Percentiles rank a stretch among this genome's conserved stretches.
Conservation (phyloP, 495 filamentous ascomycete species). For the Aspergillus egyptiacus region DNA sequence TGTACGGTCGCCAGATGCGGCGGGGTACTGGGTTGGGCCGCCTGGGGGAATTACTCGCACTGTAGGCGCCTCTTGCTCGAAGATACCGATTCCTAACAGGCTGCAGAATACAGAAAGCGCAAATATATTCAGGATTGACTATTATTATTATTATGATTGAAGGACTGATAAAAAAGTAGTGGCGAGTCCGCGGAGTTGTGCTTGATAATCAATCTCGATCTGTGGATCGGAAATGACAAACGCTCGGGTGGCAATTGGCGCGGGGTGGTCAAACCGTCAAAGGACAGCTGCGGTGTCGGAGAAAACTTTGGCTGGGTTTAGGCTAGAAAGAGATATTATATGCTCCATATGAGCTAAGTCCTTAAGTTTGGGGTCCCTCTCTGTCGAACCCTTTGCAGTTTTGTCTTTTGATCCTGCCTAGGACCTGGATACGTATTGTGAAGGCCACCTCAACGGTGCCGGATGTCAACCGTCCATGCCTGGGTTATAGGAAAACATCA, state of each 20-base stretch:
- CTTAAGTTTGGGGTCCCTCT: no score
- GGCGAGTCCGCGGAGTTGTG: slow-evolving; percentile 17
- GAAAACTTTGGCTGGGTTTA: background rate
- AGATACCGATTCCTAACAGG: no score
- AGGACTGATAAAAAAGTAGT: background rate
- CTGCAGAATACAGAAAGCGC: background rate
- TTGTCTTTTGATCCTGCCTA: no score
- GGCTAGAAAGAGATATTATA: no score
- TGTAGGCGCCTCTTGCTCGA: background rate
- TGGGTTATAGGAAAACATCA: no score
- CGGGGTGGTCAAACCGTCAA: no score
- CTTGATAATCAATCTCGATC: slow-evolving; percentile 38
- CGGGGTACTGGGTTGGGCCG: background rate
- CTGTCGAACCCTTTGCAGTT: no score
- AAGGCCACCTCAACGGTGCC: no score
- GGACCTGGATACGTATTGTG: no score
- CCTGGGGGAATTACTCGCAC: background rate
- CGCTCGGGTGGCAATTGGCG: slow-evolving; percentile 30
- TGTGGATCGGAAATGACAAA: slow-evolving; percentile 30
- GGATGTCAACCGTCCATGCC: no score
- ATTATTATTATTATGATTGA: background rate
- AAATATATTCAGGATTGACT: no score
- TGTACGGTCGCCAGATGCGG: background rate
- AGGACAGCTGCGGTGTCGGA: slow-evolving; percentile 27
- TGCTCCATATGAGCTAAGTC: no score